Percentiles rank a stretch among this genome's conserved stretches.
phyloP scores from a whole-genome alignment of 176 grass and related monocot species.

The Bromus sterilis region DNA sequence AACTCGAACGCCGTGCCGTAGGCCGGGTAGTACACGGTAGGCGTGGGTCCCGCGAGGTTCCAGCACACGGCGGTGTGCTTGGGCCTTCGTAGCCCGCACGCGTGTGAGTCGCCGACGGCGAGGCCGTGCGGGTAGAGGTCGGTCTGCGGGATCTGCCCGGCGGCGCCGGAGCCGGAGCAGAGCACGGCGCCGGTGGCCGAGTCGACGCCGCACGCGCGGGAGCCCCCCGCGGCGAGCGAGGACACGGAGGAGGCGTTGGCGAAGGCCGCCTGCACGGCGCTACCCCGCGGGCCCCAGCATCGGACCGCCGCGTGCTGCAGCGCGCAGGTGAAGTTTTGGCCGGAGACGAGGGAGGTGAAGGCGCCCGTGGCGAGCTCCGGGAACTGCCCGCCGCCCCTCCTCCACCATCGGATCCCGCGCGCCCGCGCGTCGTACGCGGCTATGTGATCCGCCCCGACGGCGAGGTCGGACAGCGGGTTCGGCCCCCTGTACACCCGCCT shows the following conservation, averaged over 20 bases:
- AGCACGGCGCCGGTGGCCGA: constrained; percentile 2
- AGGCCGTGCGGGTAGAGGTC: constrained; percentile 32
- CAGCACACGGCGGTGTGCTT: constrained; percentile 66
- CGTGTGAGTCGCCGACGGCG: constrained; percentile 58
- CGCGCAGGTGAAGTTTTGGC: constrained; percentile 64
- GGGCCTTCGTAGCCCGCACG: constrained; percentile 40
- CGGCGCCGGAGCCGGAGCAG: constrained; percentile 16
- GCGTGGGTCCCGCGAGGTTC: constrained; percentile 17
- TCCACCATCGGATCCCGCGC: constrained; percentile 52
- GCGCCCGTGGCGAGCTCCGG: rapidly evolving
- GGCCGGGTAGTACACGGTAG: constrained; percentile 1
- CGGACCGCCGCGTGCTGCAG: constrained; percentile 27
- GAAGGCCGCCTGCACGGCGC: constrained; percentile 28
- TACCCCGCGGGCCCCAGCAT: constrained; percentile 49
- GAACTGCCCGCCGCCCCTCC: constrained; percentile 23
- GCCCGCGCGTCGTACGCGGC: constrained; percentile 32
- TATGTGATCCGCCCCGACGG: constrained; percentile 61
- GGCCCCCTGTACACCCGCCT: constrained; percentile 52
- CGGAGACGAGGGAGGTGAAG: constrained; percentile 64
- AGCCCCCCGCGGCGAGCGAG: constrained; percentile 42
- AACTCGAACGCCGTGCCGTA: constrained; percentile 29
- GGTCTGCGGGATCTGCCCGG: not conserved
- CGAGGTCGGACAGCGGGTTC: not conserved
- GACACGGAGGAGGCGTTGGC: constrained; percentile 3
- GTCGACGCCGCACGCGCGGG: constrained; percentile 42